Conservation (phyloP, 1,139 yeast species). For the Magnusiomyces fungicola region DNA sequence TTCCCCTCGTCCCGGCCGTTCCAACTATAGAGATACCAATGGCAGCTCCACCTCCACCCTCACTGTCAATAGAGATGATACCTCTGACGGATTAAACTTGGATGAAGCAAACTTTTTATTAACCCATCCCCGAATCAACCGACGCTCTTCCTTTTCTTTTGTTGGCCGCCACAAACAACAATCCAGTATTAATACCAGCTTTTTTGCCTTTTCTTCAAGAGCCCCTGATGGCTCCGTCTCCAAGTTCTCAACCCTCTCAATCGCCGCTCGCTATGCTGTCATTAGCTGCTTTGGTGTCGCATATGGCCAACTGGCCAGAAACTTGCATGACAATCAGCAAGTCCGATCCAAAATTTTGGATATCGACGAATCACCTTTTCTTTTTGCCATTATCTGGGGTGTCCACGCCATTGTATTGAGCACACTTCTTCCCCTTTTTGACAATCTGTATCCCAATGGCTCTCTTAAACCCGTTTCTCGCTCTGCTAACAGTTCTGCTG, state of each 20-base stretch:
- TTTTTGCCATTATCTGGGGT: slow-evolving; percentile 35
- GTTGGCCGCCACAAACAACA: too few relatives aligned
- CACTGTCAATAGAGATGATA: too few relatives aligned
- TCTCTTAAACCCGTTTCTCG: not conserved
- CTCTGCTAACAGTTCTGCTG: not conserved
- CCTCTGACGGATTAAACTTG: not conserved
- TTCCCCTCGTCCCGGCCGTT: too few relatives aligned
- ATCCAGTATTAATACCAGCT: too few relatives aligned
- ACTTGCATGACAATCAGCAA: slow-evolving; percentile 32
- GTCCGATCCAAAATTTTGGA: slow-evolving; percentile 27
- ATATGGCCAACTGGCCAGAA: slow-evolving; percentile 30
- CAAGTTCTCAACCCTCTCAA: slow-evolving; percentile 19
- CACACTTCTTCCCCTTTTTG: slow-evolving; percentile 53
- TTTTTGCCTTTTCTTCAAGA: slow-evolving; percentile 3
- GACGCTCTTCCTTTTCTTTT: too few relatives aligned
- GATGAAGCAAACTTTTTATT: not conserved
- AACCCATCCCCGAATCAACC: too few relatives aligned
- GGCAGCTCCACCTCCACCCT: too few relatives aligned
- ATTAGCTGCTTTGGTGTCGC: slow-evolving; percentile 31
- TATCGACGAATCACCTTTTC: slow-evolving; percentile 27
- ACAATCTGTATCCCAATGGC: slow-evolving; percentile 38
- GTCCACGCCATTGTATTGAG: slow-evolving; percentile 60
- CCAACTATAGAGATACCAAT: too few relatives aligned
- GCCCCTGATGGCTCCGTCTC: slow-evolving; percentile 11
- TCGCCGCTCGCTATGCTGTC: slow-evolving; percentile 19